Base-by-base conservation (phyloP, 768 basidiomycete species). In the Russula sp. region DNA sequence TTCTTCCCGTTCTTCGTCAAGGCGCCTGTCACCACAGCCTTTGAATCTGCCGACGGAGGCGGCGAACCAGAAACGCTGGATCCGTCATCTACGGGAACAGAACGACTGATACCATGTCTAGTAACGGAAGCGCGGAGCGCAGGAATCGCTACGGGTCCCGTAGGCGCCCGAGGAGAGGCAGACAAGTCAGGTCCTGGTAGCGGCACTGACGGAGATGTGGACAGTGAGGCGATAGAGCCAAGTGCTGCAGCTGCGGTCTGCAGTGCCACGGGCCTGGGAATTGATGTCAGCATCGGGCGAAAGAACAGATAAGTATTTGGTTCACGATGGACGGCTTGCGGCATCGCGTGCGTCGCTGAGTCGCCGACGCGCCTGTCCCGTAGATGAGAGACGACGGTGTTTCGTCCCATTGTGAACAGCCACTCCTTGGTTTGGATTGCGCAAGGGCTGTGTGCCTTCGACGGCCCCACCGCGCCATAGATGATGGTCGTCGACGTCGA, bases 321-420 rank as follows among this genome's bases (percentile, higher is more conserved):
- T 86, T 78, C 74, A 91, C 88, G 83, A 82, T 57, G 87, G 87
- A 55, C 90, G 79, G 60, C 78, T 78, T 55, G 87, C 86, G 49
- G 90, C 90, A 73, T 91, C 89, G 54, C 87, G 78, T 31, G 89
- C 89, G 72, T 91, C 90, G 73, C 88, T 90, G 66, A 89, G 72
- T 61, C 90, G 78, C 68, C 90, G 80, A 70, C 84, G 83, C 31
- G 82, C 78, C 73, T 88, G 84, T 20, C 88, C 86, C 11, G 84
- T 80, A 0, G 89, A 90, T 18, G 87, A 84, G 20, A 89, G 75
- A 18, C 89, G 79, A 57, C 89, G 84, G 72, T 89, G 87, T 68
- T 87, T 82, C 62, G 66, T 66, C 11, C 70, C 70, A 51, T 67
- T 66, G 40, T 74, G 73, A 4, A 66, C 68, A 11, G 58, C 57